Conservation (phyloP, 2,329 filamentous ascomycete genomes). For the Raffaelea albimanens region DNA sequence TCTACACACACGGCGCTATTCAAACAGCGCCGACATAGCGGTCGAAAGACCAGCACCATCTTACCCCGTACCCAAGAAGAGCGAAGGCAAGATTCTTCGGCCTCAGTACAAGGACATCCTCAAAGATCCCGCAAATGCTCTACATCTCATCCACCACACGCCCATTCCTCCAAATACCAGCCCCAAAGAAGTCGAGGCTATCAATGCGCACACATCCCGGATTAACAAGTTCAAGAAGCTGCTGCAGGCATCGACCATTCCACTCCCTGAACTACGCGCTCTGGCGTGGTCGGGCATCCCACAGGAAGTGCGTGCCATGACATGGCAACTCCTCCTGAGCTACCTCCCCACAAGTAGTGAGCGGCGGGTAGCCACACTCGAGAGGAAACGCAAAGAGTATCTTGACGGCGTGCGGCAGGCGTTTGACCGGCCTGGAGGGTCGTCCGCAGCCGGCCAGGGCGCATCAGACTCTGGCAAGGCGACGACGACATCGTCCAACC, state of each 20-base stretch:
- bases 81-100: constrained; percentile 87
- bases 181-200: constrained; percentile 74
- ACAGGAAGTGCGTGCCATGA: constrained; percentile 92
- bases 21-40: constrained; percentile 88
- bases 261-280: constrained; percentile 71
- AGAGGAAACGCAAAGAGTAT: constrained; percentile 94
- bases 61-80: constrained; percentile 83
- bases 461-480: neutral
- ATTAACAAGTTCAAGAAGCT: constrained; percentile 99
- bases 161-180: constrained; percentile 62
- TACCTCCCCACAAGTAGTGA: constrained; percentile 97
- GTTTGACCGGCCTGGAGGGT: constrained; percentile 49
- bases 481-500: constrained; percentile 6
- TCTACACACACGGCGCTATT: constrained; percentile 47
- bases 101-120: constrained; percentile 98
- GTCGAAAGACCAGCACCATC: constrained; percentile 74
- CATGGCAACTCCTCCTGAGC: constrained; percentile 93
- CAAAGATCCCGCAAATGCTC: constrained; percentile 77
- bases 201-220: constrained; percentile 78
- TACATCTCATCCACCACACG: constrained; percentile 89
- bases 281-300: constrained; percentile 92
- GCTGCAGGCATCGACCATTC: constrained; percentile 83
- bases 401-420: constrained; percentile 76
- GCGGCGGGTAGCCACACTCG: constrained; percentile 76
- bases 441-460: neutral